Percentiles rank a stretch among this genome's conserved stretches.
These are phyloP conservation scores for Penicillium sp. DNA, from an alignment of 2,329 filamentous ascomycete species.

Conservation along the genomic window DNA sequence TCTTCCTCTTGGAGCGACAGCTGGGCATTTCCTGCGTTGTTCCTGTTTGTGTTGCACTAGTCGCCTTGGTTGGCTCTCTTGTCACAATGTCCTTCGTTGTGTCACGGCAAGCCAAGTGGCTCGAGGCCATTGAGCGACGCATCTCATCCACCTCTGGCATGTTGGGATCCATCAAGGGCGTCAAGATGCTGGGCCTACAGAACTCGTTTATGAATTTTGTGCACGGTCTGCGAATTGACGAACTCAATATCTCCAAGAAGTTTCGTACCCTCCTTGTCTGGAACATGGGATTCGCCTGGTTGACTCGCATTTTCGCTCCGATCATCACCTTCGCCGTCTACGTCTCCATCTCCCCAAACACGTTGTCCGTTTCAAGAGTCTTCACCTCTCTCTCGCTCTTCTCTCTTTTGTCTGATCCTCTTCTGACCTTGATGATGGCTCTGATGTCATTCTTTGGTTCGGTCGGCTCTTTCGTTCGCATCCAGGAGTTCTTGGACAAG, in stretches of 20 bases:
- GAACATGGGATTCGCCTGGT: slow-evolving; percentile 40
- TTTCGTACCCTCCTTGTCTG: slow-evolving; percentile 43
- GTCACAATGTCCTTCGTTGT: slow-evolving; percentile 37
- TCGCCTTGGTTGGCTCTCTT: slow-evolving; percentile 35
- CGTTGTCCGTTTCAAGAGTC: slow-evolving; percentile 41
- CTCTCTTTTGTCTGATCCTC: slow-evolving; percentile 45
- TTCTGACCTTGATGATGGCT: slow-evolving; percentile 45
- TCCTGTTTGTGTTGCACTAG: slow-evolving; percentile 44
- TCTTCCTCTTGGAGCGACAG: slow-evolving; percentile 41
- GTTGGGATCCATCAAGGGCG: slow-evolving; percentile 49
- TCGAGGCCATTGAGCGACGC: slow-evolving; percentile 48
- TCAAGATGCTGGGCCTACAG: slow-evolving; percentile 50
- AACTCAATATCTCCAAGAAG: slow-evolving; percentile 40
- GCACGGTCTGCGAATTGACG: slow-evolving; percentile 38
- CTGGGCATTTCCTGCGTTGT: slow-evolving; percentile 44
- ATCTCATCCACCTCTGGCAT: slow-evolving; percentile 48
- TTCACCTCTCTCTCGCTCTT: slow-evolving; percentile 49
- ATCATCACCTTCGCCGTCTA: slow-evolving; percentile 47
- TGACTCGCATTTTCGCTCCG: slow-evolving; percentile 42
- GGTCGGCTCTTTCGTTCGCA: slow-evolving; percentile 45
- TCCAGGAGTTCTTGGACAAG: slow-evolving; percentile 45
- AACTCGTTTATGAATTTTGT: slow-evolving; percentile 38
- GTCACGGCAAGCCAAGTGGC: slow-evolving; percentile 45
- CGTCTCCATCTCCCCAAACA: slow-evolving; percentile 38
- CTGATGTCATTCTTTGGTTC: slow-evolving; percentile 44